Conservation (phyloP, 768 basidiomycete species). For the Xerocomellus chrysenteron region DNA sequence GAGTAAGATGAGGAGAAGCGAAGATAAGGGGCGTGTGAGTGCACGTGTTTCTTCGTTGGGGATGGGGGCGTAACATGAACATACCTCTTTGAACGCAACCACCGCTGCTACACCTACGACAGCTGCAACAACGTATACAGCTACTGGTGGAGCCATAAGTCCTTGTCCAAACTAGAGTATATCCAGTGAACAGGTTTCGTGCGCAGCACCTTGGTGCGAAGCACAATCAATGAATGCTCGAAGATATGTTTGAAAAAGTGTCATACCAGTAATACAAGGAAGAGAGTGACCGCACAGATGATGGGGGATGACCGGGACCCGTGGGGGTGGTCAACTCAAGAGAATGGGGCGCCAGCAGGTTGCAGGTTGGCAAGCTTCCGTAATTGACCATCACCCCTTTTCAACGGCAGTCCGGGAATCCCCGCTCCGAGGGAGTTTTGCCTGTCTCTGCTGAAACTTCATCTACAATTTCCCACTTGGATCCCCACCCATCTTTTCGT, state of each 20-base stretch:
- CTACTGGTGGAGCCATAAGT: constrained; percentile 33
- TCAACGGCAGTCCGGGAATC: constrained; percentile 6
- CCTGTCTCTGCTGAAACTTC: no score
- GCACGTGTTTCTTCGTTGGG: constrained; percentile 12
- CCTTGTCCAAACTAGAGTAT: constrained; percentile 2
- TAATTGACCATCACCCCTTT: constrained; percentile 18
- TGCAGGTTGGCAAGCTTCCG: neutral
- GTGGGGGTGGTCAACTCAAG: neutral
- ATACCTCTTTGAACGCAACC: constrained; percentile 60
- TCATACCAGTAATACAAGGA: neutral
- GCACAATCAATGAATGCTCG: neutral
- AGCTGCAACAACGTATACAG: constrained; percentile 51
- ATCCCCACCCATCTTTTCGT: no score
- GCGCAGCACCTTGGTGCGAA: constrained; percentile 13
- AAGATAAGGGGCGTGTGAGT: constrained; percentile 16
- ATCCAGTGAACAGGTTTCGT: constrained; percentile 3
- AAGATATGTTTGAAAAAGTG: neutral
- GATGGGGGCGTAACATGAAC: neutral
- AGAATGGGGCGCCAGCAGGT: constrained; percentile 4
- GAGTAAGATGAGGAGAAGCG: neutral
- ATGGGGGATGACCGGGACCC: neutral
- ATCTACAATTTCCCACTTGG: no score
- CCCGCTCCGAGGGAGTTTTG: neutral
- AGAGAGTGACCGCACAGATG: neutral
- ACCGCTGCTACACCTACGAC: constrained; percentile 49